Conservation (phyloP, 2,329 filamentous ascomycete genomes). For the Rutstroemia sp. region DNA sequence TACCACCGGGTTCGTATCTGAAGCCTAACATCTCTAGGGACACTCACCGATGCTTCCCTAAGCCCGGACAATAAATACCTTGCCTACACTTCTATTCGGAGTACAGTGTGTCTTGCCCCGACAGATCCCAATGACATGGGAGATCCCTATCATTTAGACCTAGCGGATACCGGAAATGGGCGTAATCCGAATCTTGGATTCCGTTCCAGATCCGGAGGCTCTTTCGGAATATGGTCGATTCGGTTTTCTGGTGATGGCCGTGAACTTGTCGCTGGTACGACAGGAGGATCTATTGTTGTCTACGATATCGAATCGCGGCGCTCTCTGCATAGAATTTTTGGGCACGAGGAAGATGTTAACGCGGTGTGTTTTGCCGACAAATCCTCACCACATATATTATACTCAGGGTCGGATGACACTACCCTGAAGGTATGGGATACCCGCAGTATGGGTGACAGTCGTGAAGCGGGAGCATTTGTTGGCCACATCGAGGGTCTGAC, state of each 20-base stretch:
- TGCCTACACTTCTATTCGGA: slow-evolving; percentile 84
- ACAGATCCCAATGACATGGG: slow-evolving; percentile 78
- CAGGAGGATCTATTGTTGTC: slow-evolving; percentile 70
- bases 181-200: slow-evolving; percentile 14
- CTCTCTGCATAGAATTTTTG: slow-evolving; percentile 54
- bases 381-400: slow-evolving; percentile 83
- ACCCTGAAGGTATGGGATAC: slow-evolving; percentile 96
- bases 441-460: slow-evolving; percentile 78
- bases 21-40: slow-evolving; percentile 44
- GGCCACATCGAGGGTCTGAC: slow-evolving; percentile 61
- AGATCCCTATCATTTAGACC: slow-evolving; percentile 73
- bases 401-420: slow-evolving; percentile 91
- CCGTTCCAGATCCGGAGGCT: slow-evolving; percentile 16
- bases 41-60: slow-evolving; percentile 85
- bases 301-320: slow-evolving; percentile 83
- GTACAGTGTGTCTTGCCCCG: slow-evolving; percentile 74
- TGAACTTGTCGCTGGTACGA: slow-evolving; percentile 86
- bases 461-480: slow-evolving; percentile 60
- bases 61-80: slow-evolving; percentile 89
- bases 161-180: slow-evolving; percentile 43
- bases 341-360: slow-evolving; percentile 86
- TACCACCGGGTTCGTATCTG: background rate
- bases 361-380: slow-evolving; percentile 93
- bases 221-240: slow-evolving; percentile 75
- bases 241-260: slow-evolving; percentile 88